Conservation (phyloP, 495 filamentous ascomycete genomes). For the Daldinia childiae region DNA sequence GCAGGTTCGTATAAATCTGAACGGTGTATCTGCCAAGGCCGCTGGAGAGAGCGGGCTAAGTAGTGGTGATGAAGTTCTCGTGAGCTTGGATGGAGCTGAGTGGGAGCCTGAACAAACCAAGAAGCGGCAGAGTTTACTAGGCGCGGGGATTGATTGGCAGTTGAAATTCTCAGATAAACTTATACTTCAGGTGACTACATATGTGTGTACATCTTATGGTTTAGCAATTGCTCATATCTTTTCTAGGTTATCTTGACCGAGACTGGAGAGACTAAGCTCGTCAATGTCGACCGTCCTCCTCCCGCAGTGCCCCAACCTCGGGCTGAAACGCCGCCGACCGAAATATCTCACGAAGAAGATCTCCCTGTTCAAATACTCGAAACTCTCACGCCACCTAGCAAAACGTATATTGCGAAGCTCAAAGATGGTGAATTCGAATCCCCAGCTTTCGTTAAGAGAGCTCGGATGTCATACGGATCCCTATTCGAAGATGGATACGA, state of each 20-base stretch:
- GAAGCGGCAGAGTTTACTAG: conserved; percentile 65
- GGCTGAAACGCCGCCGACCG: conserved; percentile 15
- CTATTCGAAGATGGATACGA: conserved; percentile 68
- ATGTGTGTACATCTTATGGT: not conserved
- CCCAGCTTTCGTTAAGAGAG: conserved; percentile 77
- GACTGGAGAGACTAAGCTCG: conserved; percentile 44
- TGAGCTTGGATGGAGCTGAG: conserved; percentile 72
- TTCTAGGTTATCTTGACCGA: conserved; percentile 50
- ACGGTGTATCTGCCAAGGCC: conserved; percentile 74
- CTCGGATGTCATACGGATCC: conserved; percentile 67
- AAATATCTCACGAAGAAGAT: conserved; percentile 13
- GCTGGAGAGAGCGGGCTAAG: conserved; percentile 71
- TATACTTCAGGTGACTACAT: conserved; percentile 63
- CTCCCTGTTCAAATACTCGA: conserved; percentile 26
- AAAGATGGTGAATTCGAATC: conserved; percentile 68
- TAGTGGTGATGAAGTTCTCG: conserved; percentile 77
- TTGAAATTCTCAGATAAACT: conserved; percentile 68
- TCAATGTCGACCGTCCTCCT: conserved; percentile 61
- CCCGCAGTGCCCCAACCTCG: conserved; percentile 22
- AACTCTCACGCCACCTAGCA: conserved; percentile 32
- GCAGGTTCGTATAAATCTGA: conserved; percentile 83
- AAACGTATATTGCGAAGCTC: conserved; percentile 22
- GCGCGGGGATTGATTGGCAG: conserved; percentile 78
- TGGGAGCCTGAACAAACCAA: conserved; percentile 63
- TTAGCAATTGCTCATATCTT: conserved; percentile 10